Evolutionary conservation across 805 yeast genomes (phyloP), one percentile per base, ranked within the genome.

Genomic region (Wickerhamiella sergipiensis): DNA sequence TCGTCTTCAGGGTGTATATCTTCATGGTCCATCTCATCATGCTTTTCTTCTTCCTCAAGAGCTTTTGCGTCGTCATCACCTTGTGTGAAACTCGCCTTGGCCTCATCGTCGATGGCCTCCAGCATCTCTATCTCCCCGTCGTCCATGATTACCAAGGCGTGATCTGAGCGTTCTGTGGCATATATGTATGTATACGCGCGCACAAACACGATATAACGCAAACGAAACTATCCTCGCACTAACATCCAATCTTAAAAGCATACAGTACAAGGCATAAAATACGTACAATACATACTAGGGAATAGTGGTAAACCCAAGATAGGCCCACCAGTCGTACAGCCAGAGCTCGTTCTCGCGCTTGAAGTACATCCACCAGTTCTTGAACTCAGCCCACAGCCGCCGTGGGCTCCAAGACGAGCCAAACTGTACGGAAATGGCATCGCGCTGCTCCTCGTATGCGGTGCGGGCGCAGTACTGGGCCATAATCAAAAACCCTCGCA

Each of bases 391-490:
- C 42, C 29, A 26, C n/a, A 9, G n/a, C 4, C 50, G 50, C 21
- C n/a, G 17, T 3, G 45, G 46, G 9, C 46, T 26, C 49, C 50
- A 50, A 7, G 23, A 22, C 6, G 23, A 18, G 15, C 44, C 50
- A 44, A 57, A 59, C 31, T 52, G 39, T 6, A 42, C 22, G 23
- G 60, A 47, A 6, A 69, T 64, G 9, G 51, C 50, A 52, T 80
- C 85, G 18, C 66, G 61, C 2, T 77, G 75, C 60, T 86, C 95
- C n/a, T 73, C 73, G 59, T 78, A 85, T 1, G 86, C 90, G 0
- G 87, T 78, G 22, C 70, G 68, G 0, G 97, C 89, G 69, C 97
- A 92, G 64, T 92, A 90, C 31, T 79, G 77, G 1, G 95, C 92
- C 83, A 92, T 75, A 43, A 92, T 86, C 57, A 89, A 68, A 57